A percentile compares a stretch with the other conserved stretches of the same genome.
These are phyloP conservation scores for Phytophthora uliginosa DNA, from an alignment of 352 stramenopile species.

Conservation along the genomic window DNA sequence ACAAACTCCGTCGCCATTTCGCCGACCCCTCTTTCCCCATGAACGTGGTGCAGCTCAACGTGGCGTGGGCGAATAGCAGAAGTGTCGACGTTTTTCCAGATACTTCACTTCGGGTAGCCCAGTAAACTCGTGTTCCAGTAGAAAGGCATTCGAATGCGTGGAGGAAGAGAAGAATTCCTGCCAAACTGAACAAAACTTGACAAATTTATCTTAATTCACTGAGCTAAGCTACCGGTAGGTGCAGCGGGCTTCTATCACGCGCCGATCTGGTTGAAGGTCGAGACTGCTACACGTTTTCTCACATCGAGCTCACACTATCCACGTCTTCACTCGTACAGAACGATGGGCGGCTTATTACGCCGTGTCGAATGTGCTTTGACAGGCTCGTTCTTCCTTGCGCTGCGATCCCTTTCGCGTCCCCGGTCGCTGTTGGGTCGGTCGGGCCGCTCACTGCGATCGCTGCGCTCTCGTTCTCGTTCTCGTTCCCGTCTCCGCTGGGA, in stretches of 20 bases:
- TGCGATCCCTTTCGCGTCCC: slow-evolving; percentile 25
- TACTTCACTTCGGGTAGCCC: not conserved
- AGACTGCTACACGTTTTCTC: slow-evolving; percentile 23
- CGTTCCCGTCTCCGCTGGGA: not conserved
- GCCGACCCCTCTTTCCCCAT: no score
- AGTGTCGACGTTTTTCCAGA: not conserved
- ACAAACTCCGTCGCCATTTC: no score
- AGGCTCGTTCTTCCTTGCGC: slow-evolving; percentile 23
- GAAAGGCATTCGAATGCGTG: no score
- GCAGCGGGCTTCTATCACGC: slow-evolving; percentile 36
- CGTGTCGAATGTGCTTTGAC: slow-evolving; percentile 26
- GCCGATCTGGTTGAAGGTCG: slow-evolving; percentile 24
- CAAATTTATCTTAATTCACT: slow-evolving; percentile 40
- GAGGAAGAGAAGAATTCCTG: not conserved
- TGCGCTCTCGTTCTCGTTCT: not conserved
- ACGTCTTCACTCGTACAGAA: slow-evolving; percentile 36
- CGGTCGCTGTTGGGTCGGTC: slow-evolving; percentile 10
- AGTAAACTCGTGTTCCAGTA: not conserved
- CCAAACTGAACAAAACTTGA: slow-evolving; percentile 20
- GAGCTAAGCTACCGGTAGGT: slow-evolving; percentile 14
- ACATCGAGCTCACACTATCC: slow-evolving; percentile 16
- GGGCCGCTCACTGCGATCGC: not conserved
- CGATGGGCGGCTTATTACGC: slow-evolving; percentile 27
- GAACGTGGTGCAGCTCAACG: no score
- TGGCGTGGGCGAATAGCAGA: not conserved